A percentile compares a stretch with the other conserved stretches of the same genome.
Evolutionary conservation across 2,329 filamentous ascomycete species (phyloP).

Genomic region (Fusarium xyrophilum): DNA sequence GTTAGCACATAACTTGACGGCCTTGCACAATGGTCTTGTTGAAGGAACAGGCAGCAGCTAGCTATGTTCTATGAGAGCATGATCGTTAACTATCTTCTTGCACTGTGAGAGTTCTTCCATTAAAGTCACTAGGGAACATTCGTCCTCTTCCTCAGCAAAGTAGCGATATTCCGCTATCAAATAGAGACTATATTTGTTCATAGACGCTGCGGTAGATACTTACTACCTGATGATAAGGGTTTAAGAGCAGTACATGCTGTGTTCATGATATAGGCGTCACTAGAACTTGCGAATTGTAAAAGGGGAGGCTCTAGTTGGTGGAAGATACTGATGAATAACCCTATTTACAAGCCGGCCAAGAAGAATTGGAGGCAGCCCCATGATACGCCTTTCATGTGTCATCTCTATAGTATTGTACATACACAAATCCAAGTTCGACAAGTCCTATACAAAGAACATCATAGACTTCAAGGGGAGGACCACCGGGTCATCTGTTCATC

Average conservation of each 20-base stretch:
- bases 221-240: neutral
- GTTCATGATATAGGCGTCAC: neutral
- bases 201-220: accelerated
- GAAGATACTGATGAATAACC: neutral
- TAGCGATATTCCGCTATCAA: too few species aligned
- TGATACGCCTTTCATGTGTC: too few species aligned
- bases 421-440: neutral
- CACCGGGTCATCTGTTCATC: neutral
- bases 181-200: neutral
- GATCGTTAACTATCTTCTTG: accelerated
- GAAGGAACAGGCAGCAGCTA: neutral
- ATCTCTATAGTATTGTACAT: neutral
- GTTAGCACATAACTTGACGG: neutral
- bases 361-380: neutral
- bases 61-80: neutral
- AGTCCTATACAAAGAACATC: neutral
- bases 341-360: neutral
- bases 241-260: accelerated
- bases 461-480: neutral
- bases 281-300: accelerated
- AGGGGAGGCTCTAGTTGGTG: neutral
- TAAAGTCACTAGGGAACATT: accelerated
- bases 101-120: neutral
- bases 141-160: too few species aligned
- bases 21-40: neutral